Evolutionary conservation across 2,329 filamentous ascomycete species (phyloP), one percentile per base, ranked within the genome.

Genomic region (Colletotrichum sp.): DNA sequence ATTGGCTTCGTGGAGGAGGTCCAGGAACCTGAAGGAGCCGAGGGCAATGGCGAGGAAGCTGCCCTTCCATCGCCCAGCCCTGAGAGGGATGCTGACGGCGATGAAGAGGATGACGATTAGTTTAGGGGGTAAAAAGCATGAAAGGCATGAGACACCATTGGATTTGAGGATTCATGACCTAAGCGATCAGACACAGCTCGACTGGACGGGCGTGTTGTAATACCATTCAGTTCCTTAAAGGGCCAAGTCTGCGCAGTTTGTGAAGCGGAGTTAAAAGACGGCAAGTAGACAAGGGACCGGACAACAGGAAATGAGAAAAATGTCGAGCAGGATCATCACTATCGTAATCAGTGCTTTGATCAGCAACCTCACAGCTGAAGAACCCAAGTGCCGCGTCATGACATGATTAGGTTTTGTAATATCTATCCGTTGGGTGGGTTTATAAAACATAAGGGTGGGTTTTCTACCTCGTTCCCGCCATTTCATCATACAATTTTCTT

Each of bases 1-100:
- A 87, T 90, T 32, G 88, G 88, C 24, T 87, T 85, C 78, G 82
- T 87, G 24, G 85, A 87, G 30, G 83, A 81, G 21, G 84, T 82
- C 28, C 85, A 85, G 55, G 82, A 82, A 28, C 80, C 43, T 24
- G 48, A 36, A 38, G 64, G 52, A 36, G 7, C n/a, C 4, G 75
- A 76, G 57, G 65, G 63, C 21, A 71, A 48, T 21, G 73, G 26
- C 6, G 75, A 77, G 57, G 64, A 36, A 13, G 38, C 52, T 8
- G 75, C 68, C 16, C 70, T 63, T 24, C 60, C 61, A n/a, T 75
- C 74, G 16, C 71, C 74, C 15, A 71, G 82, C n/a, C 79, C 79
- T n/a, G 83, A 85, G 32, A 79, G 79, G 28, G 79, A 81, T 71
- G 79, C 78, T 5, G 88, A 89, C 65, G 88, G 85, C 4, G 88